Conservation (phyloP, 768 basidiomycete species). For the Lentinula sp. region DNA sequence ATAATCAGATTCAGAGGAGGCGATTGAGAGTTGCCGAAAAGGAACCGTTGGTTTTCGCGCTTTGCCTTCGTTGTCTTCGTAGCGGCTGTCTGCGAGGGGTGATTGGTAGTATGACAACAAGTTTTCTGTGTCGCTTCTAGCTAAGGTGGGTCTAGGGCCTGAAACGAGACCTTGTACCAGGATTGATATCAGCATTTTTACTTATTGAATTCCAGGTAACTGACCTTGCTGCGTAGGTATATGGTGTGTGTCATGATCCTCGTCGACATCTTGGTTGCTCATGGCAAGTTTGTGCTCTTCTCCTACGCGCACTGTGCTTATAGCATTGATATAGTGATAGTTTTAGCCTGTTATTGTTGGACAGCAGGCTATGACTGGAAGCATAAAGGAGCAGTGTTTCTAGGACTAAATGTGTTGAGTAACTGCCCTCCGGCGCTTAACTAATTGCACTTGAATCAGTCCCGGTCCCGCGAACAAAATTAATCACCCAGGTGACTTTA, state of each 20-base stretch:
- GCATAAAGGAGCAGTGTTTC: not conserved
- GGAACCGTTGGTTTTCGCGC: constrained; percentile 18
- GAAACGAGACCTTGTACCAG: not conserved
- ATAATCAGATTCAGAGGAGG: constrained; percentile 46
- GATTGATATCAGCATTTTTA: not conserved
- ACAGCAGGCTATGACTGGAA: not conserved
- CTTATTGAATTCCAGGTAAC: not conserved
- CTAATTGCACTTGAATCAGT: not conserved
- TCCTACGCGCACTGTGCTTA: not conserved
- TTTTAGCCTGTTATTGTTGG: not conserved
- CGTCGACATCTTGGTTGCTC: not conserved
- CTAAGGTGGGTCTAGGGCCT: constrained; percentile 15
- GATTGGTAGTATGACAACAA: constrained; percentile 55
- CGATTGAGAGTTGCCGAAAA: constrained; percentile 18
- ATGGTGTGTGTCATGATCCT: not conserved
- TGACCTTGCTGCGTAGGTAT: not conserved
- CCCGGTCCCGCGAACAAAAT: too few relatives aligned
- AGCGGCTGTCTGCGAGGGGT: constrained; percentile 32
- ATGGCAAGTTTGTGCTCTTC: not conserved
- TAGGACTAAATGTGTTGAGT: not conserved
- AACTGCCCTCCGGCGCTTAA: not conserved
- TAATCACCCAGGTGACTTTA: too few relatives aligned
- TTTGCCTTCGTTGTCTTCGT: constrained; percentile 12
- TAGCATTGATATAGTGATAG: not conserved
- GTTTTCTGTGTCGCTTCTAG: constrained; percentile 33